These are phyloP conservation scores for Leccinum griseonigrum DNA, from an alignment of 1,284 basidiomycete species.

Conservation along the genomic window DNA sequence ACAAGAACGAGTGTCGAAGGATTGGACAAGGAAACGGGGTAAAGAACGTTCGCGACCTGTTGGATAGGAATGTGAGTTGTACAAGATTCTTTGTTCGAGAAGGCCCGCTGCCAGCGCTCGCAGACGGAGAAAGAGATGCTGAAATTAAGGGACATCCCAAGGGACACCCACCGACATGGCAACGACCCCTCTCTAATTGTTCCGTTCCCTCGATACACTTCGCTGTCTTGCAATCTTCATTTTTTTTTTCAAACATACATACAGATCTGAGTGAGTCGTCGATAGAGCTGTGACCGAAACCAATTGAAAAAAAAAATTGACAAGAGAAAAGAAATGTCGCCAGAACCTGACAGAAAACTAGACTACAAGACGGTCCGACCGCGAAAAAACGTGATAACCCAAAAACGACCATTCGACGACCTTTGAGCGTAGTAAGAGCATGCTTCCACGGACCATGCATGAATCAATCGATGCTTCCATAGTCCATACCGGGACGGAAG, in stretches of 20 bases:
- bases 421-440: slow-evolving; percentile 27
- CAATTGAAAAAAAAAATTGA: slow-evolving; percentile 12
- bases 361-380: slow-evolving; percentile 36
- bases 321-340: slow-evolving; percentile 12
- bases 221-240: slow-evolving; percentile 16
- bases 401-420: slow-evolving; percentile 33
- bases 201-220: neutral
- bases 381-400: slow-evolving; percentile 32
- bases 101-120: slow-evolving; percentile 17
- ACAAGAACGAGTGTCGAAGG: slow-evolving; percentile 23
- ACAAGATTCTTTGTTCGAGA: slow-evolving; percentile 19
- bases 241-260: slow-evolving; percentile 32
- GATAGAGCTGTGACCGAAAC: slow-evolving; percentile 29
- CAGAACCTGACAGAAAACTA: slow-evolving; percentile 25
- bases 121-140: slow-evolving; percentile 12
- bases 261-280: slow-evolving; percentile 18
- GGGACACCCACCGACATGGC: slow-evolving; percentile 24
- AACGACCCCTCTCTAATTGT: slow-evolving; percentile 17
- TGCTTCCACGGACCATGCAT: slow-evolving; percentile 31
- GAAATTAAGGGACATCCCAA: slow-evolving; percentile 29
- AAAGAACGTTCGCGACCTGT: slow-evolving; percentile 21
- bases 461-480: slow-evolving; percentile 29
- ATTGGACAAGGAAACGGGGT: slow-evolving; percentile 13
- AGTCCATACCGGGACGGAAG: slow-evolving; percentile 32
- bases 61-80: slow-evolving; percentile 16